Percentiles rank a stretch among this genome's conserved stretches.
Evolutionary conservation across 176 grass and related monocot genomes (phyloP).

Genomic region (Chrysopogon serrulatus): DNA sequence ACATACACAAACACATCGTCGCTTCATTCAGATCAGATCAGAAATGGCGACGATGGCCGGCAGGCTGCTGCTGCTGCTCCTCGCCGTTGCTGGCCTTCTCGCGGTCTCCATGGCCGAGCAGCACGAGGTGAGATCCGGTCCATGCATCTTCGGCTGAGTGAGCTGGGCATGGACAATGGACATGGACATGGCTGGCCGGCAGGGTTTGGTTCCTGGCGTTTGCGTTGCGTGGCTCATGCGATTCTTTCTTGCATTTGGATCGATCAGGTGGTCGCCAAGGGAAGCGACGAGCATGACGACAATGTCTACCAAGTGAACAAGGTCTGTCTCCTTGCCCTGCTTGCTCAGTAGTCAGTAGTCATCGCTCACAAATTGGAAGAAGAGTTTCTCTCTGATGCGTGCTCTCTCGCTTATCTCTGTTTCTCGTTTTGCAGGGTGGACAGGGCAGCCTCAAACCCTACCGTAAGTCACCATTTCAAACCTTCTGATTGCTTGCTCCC

Average conservation of each 20-base stretch:
- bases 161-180: too few species aligned
- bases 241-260: background rate
- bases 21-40: background rate
- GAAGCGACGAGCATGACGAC: conserved; percentile 4
- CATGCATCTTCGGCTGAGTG: background rate
- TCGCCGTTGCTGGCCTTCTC: conserved; percentile 32
- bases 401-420: background rate
- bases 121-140: conserved; percentile 32
- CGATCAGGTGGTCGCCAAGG: conserved; percentile 7
- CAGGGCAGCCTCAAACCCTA: conserved; percentile 21
- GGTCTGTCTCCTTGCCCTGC: background rate
- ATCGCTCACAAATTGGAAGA: background rate
- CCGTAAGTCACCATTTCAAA: conserved; percentile 9
- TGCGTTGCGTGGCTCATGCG: background rate
- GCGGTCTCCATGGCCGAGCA: conserved; percentile 37
- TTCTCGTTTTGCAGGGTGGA: background rate
- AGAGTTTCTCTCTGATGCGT: background rate
- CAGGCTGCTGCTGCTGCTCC: conserved; percentile 43
- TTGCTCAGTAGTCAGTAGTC: too few species aligned
- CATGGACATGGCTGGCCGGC: too few species aligned
- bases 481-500: background rate
- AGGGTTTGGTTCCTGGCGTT: background rate
- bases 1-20: background rate
- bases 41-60: background rate
- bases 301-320: conserved; percentile 30